Evolutionary conservation across 805 yeast genomes (phyloP), one percentile per base, ranked within the genome.

Genomic region (Ogataea sp.): DNA sequence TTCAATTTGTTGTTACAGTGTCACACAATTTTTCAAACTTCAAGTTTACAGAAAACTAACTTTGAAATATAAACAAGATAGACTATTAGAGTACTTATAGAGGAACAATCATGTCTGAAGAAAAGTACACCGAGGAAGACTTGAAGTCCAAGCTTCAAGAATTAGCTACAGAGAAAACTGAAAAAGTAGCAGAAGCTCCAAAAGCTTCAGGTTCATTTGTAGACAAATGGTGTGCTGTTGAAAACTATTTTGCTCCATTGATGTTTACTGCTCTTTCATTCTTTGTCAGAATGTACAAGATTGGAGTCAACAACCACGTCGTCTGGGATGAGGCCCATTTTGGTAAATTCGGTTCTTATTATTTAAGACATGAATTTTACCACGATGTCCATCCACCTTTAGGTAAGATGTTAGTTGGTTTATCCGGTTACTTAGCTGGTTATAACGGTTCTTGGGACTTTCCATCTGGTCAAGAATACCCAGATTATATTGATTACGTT

Each of bases 251-350:
- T 36, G 80, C 78, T 34, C 73, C 88, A n/a, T 49, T 82, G 3
- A 35, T 78, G 18, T 71, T 89, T 53, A 88, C 96, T 1, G 42
- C 71, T 2, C 46, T 81, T 16, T 79, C 93, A 9, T 83, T 89
- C 51, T 72, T 71, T 45, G 71, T 86, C 32, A 75, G 97, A 50
- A 75, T 88, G 59, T 80, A 84, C 64, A 68, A 72, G 45, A 82
- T 90, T 49, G 83, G 84, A 39, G 67, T 72, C 41, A 83, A 86
- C 44, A 68, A 73, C 41, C 69, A 73, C 40, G 97, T 93, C 24
- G 93, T 93, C 20, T 89, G 97, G 97, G 97, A 88, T 64, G 97
- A 88, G 59, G 97, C 96, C 31, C 96, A 89, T 66, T 90, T 90
- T 61, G 95, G 93, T 32, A 83, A 82, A 56, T 84, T 84, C 56